Evolutionary conservation across 768 basidiomycete genomes (phyloP).

Genomic region (Tricholoma terreum): DNA sequence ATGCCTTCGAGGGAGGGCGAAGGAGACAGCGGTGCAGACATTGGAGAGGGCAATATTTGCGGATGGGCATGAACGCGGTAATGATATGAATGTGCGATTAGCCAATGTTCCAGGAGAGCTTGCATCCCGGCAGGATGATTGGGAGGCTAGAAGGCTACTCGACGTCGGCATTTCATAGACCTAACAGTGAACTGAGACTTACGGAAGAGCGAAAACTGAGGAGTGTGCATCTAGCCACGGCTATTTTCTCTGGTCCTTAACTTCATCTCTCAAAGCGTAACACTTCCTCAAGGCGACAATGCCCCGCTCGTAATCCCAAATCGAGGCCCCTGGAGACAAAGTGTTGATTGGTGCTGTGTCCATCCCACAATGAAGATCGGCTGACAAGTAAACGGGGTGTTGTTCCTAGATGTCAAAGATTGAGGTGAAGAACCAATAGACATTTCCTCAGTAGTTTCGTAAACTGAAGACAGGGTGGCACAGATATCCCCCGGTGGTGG

Average conservation of each 20-base stretch:
- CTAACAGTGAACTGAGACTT: conserved; percentile 25
- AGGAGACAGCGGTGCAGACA: no score
- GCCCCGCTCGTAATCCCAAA: conserved; percentile 71
- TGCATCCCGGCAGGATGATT: conserved; percentile 62
- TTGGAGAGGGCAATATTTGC: no score
- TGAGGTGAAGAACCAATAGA: conserved; percentile 31
- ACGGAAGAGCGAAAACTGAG: conserved; percentile 71
- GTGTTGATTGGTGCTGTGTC: conserved; percentile 49
- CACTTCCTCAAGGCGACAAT: conserved; percentile 62
- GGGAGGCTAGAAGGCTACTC: conserved; percentile 69
- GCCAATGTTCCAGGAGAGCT: conserved; percentile 70
- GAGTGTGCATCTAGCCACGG: conserved; percentile 70
- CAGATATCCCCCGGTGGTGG: conserved; percentile 69
- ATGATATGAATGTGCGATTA: no score
- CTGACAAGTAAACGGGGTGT: conserved; percentile 35
- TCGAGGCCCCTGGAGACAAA: conserved; percentile 31
- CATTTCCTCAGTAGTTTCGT: conserved; percentile 75
- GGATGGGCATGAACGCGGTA: no score
- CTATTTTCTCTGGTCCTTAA: conserved; percentile 61
- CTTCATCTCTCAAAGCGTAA: conserved; percentile 68
- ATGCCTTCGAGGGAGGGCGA: no score
- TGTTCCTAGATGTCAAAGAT: conserved; percentile 26
- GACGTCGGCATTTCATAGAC: conserved; percentile 7
- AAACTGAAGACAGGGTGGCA: conserved; percentile 65
- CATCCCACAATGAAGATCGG: conserved; percentile 55